Evolutionary conservation across 2,329 filamentous ascomycete species (phyloP), one percentile per base, ranked within the genome.

Genomic region (Fusarium nurragi): DNA sequence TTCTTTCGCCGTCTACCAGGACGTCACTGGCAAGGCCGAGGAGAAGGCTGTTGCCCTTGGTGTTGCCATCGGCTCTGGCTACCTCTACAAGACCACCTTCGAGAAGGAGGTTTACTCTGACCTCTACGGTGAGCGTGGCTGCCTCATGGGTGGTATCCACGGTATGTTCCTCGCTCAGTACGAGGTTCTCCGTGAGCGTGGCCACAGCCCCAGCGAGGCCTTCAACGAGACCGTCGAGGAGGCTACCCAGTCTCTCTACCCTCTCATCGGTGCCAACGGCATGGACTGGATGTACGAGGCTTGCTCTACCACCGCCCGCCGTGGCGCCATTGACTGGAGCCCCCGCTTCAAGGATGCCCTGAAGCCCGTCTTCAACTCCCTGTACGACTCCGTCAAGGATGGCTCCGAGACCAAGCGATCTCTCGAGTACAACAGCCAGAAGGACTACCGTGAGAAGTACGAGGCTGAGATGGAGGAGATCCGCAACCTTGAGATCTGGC

Each of bases 251-350:
- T 93, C 88, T 71, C 86, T 99, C 77, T 99, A 99, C 88, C 95
- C 95, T 69, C 87, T 99, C 77, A 99, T 99, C 77, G 95, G 94
- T 77, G 88, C 88, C 83, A 91, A 98, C 84, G 95, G 95, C 77
- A 98, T 99, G 95, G 95, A 99, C 87, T 99, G 96, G 93, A 99
- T 99, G 95, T 99, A 96, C 86, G 94, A 94, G 80, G 95, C 95
- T 72, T 99, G 95, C 91, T 98, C 94, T 68, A 99, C 95, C 78
- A 99, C 95, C 59, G 95, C 95, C 77, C 93, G 95, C 77, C 94
- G 95, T 78, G 95, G 95, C 82, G 95, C 95, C 83, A 97, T 99
- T 79, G 95, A 99, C 88, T 99, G 95, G 95, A 94, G 90, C 79
- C 90, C 90, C 81, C 87, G 87, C 79, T 99, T 99, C 93, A 97